Conservation (phyloP, 768 basidiomycete genomes). For the Mrakia gelida region DNA sequence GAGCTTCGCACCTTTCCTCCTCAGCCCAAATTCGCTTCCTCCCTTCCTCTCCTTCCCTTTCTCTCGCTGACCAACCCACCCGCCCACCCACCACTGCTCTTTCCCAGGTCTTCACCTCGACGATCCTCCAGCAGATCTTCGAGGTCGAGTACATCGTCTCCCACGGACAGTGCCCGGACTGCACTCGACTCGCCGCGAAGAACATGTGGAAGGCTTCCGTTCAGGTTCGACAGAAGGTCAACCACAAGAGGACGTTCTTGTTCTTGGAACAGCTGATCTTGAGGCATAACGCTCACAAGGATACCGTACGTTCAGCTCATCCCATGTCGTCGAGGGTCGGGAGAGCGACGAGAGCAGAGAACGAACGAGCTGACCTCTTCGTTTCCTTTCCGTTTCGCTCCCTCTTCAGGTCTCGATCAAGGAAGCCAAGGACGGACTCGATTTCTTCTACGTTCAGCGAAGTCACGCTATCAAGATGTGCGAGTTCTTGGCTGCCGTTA, state of each 20-base stretch:
- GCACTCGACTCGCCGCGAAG: conserved; percentile 89
- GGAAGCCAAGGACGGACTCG: conserved; percentile 88
- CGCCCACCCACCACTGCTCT: neutral
- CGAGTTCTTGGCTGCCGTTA: conserved; percentile 82
- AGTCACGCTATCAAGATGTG: conserved; percentile 95
- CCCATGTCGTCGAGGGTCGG: no score
- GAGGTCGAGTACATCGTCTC: conserved; percentile 78
- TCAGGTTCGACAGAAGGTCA: conserved; percentile 97
- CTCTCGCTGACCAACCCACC: neutral
- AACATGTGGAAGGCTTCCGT: conserved; percentile 98
- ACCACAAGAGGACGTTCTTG: conserved; percentile 96
- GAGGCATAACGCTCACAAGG: conserved; percentile 90
- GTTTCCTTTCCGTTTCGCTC: conserved; percentile 15
- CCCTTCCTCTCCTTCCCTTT: neutral
- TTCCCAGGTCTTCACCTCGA: conserved; percentile 76
- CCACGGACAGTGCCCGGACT: conserved; percentile 91
- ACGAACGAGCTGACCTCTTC: neutral
- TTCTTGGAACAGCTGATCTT: conserved; percentile 96
- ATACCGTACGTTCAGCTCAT: conserved; percentile 4
- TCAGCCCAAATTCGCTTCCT: neutral
- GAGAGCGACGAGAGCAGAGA: neutral
- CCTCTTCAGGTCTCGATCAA: conserved; percentile 71
- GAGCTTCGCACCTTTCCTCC: conserved; percentile 37
- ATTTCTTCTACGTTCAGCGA: conserved; percentile 90
- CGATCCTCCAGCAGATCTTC: conserved; percentile 94